A percentile compares a stretch with the other conserved stretches of the same genome.
Conservation (phyloP, 2,329 filamentous ascomycete genomes). For the Colletotrichum sidae region DNA sequence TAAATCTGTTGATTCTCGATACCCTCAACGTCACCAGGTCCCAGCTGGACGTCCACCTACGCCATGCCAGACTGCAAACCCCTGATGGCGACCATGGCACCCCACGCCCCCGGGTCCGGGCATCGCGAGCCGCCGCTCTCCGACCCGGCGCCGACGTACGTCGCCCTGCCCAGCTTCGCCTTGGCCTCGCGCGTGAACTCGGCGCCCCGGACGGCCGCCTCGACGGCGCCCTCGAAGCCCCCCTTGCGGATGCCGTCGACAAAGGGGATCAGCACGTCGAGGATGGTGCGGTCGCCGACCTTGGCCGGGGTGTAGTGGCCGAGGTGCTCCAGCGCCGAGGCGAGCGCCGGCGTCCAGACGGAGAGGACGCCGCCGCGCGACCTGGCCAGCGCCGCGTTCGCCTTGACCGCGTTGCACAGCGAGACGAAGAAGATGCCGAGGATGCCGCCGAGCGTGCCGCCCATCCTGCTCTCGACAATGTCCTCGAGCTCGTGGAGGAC, state of each 20-base stretch:
- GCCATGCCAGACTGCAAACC: slow-evolving; percentile 47
- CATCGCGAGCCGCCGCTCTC: slow-evolving; percentile 59
- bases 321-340: slow-evolving; percentile 58
- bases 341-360: slow-evolving; percentile 58
- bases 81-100: slow-evolving; percentile 68
- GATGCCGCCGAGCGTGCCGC: slow-evolving; percentile 63
- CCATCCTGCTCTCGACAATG: slow-evolving; percentile 68
- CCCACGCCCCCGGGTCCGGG: slow-evolving; percentile 78
- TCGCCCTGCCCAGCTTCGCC: slow-evolving; percentile 74
- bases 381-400: slow-evolving; percentile 40
- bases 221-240: slow-evolving; percentile 66
- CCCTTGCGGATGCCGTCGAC: slow-evolving; percentile 58
- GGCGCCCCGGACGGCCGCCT: slow-evolving; percentile 69
- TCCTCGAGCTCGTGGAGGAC: slow-evolving; percentile 63
- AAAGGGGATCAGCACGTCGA: slow-evolving; percentile 68
- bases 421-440: slow-evolving; percentile 67
- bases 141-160: slow-evolving; percentile 72
- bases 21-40: too few relatives aligned
- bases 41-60: not conserved
- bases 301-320: slow-evolving; percentile 65
- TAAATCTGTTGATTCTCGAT: not conserved
- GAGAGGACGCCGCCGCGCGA: slow-evolving; percentile 48
- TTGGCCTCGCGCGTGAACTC: slow-evolving; percentile 73
- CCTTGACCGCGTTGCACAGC: slow-evolving; percentile 40
- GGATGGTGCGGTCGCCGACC: slow-evolving; percentile 67